Evolutionary conservation across 2,329 filamentous ascomycete genomes (phyloP), one percentile per base, ranked within the genome.

Genomic region (Grosmannia penicillata): DNA sequence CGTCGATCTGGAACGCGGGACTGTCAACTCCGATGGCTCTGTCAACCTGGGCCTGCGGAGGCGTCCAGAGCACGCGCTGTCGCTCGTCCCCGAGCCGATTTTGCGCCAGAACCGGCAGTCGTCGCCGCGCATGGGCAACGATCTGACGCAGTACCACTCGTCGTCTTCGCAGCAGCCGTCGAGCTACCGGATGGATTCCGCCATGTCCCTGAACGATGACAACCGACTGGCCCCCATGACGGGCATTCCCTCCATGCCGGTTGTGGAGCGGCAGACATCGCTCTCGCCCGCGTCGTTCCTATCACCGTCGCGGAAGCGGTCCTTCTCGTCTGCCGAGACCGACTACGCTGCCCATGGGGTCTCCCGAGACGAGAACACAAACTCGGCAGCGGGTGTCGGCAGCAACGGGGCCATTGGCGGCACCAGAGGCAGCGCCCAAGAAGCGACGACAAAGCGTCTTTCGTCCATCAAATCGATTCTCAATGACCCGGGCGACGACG

Each of bases 381-480:
- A 27, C 11, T 14, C 9, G 17, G 17, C 27, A 6, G 11, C 15
- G 37, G 1, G 39, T 45, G 9, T 33, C 29, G 29, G 36, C 37
- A 21, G 27, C 28, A 33, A 4, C 13, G 37, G 31, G 10, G 26
- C 23, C 15, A 32, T 27, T 17, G 27, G 33, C 21, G 33, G 33
- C 30, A 32, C 49, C 53, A 24, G 60, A 65, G 27, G 48, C 28
- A 37, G 51, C n/a, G 58, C 59, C 3, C 57, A 62, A 19, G 66
- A 73, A 21, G 59, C 58, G 27, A 58, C 71, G 34, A 68, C 72
- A 30, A 69, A 80, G 52, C 73, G 81, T 13, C 58, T 85, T 4
- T 82, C 77, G 15, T 83, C 79, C 4, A 86, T 86, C 44, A 82
- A 78, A 46, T 82, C 80, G 6, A 78, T 86, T 32, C 59, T 87